Conservation (phyloP, 345 rosid genomes). For the Ceriops decandra region DNA sequence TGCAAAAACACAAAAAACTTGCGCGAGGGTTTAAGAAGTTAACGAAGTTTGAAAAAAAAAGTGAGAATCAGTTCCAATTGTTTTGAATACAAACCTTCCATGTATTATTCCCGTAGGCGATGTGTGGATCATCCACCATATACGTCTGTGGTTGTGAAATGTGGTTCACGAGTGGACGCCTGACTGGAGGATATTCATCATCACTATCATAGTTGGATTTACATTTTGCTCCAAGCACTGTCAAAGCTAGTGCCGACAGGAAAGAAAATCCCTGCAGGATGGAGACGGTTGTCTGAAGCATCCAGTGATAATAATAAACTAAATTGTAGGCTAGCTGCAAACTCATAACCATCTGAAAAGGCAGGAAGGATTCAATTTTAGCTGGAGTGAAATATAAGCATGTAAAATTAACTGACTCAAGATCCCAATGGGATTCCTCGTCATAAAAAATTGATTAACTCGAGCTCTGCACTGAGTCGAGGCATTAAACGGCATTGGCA, state of each 20-base stretch:
- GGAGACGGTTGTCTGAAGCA: not conserved
- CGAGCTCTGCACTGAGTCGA: too few species aligned
- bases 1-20: too few species aligned
- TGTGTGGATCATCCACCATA: slow-evolving; percentile 17
- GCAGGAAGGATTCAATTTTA: too few species aligned
- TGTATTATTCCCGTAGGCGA: slow-evolving; percentile 18
- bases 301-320: not conserved
- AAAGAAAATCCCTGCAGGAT: slow-evolving; percentile 37
- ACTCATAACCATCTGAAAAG: too few species aligned
- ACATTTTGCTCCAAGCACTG: slow-evolving; percentile 23
- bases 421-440: too few species aligned
- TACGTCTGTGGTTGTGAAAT: slow-evolving; percentile 18
- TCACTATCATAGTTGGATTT: slow-evolving; percentile 26
- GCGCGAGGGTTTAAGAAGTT: not conserved
- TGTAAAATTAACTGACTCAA: too few species aligned
- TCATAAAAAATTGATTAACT: too few species aligned
- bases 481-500: too few species aligned
- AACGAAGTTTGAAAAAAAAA: not conserved
- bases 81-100: slow-evolving; percentile 23
- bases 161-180: slow-evolving; percentile 37
- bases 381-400: too few species aligned
- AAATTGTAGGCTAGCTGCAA: too few species aligned
- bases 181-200: slow-evolving; percentile 24
- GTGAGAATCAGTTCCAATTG: not conserved
- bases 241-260: slow-evolving; percentile 35